Evolutionary conservation across 208 protist species (phyloP).

Genomic region (Acanthamoeba castellanii): DNA sequence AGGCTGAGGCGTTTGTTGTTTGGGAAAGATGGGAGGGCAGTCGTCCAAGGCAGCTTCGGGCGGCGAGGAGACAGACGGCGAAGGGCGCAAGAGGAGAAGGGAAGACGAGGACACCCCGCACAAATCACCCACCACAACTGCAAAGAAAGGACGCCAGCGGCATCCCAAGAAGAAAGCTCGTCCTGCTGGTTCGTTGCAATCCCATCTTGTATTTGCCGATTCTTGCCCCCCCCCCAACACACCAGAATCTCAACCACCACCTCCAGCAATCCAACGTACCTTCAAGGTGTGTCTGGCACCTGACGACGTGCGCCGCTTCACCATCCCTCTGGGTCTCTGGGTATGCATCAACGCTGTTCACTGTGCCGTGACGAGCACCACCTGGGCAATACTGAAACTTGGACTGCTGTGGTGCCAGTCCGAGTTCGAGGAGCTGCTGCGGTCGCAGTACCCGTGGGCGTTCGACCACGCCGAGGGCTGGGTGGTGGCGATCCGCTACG

Average conservation of each 20-base stretch:
- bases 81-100: neutral
- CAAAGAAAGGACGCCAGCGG: too few species aligned
- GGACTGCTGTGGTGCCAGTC: neutral
- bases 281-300: neutral
- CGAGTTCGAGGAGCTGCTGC: neutral
- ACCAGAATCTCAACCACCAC: neutral
- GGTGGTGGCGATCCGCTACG: neutral
- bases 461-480: neutral
- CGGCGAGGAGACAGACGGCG: neutral
- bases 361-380: neutral
- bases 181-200: neutral
- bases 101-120: neutral
- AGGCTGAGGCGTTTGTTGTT: neutral
- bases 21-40: neutral
- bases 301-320: neutral
- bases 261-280: neutral
- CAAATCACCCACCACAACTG: too few species aligned
- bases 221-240: neutral
- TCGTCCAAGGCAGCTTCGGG: neutral
- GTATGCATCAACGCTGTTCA: neutral
- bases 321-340: slow-evolving; percentile 30
- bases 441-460: neutral
- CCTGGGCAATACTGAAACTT: too few species aligned
- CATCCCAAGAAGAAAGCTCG: neutral
- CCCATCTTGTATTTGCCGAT: neutral